These are phyloP conservation scores for Sonneratia alba DNA, from an alignment of 345 rosid genomes.

Conservation along the genomic window DNA sequence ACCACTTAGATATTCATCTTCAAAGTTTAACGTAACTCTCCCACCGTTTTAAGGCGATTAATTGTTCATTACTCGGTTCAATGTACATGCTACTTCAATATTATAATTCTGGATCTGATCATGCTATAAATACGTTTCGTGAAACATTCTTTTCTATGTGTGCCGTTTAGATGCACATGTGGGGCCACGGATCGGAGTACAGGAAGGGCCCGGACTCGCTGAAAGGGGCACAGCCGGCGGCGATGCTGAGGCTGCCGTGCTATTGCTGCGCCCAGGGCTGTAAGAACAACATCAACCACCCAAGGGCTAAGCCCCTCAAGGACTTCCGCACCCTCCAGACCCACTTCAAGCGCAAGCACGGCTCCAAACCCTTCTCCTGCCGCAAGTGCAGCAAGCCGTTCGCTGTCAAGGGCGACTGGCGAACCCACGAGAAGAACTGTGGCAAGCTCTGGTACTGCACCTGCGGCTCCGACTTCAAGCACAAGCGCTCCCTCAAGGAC, in stretches of 20 bases:
- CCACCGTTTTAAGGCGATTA: no score
- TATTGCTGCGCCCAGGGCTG: slow-evolving; percentile 71
- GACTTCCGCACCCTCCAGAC: slow-evolving; percentile 77
- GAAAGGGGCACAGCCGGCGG: slow-evolving; percentile 68
- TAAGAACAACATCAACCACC: slow-evolving; percentile 83
- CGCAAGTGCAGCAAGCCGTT: slow-evolving; percentile 79
- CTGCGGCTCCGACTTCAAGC: slow-evolving; percentile 97
- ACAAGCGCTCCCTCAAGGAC: slow-evolving; percentile 94
- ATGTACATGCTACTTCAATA: no score
- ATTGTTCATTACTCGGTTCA: no score
- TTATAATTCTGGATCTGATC: no score
- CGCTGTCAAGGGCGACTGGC: slow-evolving; percentile 97
- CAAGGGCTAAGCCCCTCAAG: slow-evolving; percentile 64
- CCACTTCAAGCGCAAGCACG: slow-evolving; percentile 76
- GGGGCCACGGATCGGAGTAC: slow-evolving; percentile 82
- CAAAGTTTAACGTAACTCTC: no score
- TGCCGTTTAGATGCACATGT: slow-evolving; percentile 61
- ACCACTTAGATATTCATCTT: no score
- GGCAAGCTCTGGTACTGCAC: slow-evolving; percentile 96
- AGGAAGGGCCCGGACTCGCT: slow-evolving; percentile 70
- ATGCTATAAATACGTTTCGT: background rate
- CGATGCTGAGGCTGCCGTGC: slow-evolving; percentile 72
- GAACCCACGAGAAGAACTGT: slow-evolving; percentile 97
- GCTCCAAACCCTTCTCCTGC: slow-evolving; percentile 60
- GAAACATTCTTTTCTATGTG: background rate